These are phyloP conservation scores for Blastocrithidia nonstop DNA, from an alignment of 208 protist genomes.

Conservation along the genomic window DNA sequence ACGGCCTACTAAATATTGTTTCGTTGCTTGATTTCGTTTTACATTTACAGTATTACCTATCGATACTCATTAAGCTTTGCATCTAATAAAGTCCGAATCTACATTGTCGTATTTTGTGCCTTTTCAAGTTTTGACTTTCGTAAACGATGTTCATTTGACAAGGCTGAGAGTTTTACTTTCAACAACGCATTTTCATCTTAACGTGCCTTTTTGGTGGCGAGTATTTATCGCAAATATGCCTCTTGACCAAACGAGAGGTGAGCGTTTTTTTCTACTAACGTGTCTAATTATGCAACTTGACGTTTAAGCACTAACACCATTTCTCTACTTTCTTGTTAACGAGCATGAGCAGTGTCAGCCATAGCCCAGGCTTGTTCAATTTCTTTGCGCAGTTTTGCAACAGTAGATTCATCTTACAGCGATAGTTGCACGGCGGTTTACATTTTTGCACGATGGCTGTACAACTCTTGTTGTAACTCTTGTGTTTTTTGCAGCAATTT, in stretches of 20 bases:
- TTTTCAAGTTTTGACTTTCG: conserved; percentile 4
- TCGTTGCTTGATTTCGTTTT: conserved; percentile 49
- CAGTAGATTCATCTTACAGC: conserved; percentile 93
- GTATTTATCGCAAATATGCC: conserved; percentile 88
- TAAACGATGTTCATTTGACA: conserved; percentile 59
- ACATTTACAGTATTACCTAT: conserved; percentile 33
- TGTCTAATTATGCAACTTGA: conserved; percentile 90
- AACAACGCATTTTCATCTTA: conserved; percentile 81
- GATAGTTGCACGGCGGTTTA: conserved; percentile 91
- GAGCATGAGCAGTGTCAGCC: conserved; percentile 92
- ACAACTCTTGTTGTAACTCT: conserved; percentile 91
- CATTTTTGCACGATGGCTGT: conserved; percentile 92
- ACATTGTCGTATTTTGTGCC: conserved; percentile 5
- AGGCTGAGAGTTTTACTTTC: conserved; percentile 18
- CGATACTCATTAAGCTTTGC: conserved; percentile 26
- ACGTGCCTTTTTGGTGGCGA: conserved; percentile 83
- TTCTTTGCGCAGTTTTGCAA: conserved; percentile 85
- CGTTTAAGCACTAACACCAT: conserved; percentile 88
- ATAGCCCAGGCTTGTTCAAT: conserved; percentile 96
- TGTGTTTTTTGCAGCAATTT: conserved; percentile 87
- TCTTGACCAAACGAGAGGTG: conserved; percentile 90
- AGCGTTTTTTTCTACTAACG: conserved; percentile 87
- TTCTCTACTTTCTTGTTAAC: conserved; percentile 91
- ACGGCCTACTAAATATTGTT: conserved; percentile 84
- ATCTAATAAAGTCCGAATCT: conserved; percentile 14